Evolutionary conservation across 1,284 basidiomycete genomes (phyloP), one percentile per base, ranked within the genome.

Genomic region (Blastosporella zonata): DNA sequence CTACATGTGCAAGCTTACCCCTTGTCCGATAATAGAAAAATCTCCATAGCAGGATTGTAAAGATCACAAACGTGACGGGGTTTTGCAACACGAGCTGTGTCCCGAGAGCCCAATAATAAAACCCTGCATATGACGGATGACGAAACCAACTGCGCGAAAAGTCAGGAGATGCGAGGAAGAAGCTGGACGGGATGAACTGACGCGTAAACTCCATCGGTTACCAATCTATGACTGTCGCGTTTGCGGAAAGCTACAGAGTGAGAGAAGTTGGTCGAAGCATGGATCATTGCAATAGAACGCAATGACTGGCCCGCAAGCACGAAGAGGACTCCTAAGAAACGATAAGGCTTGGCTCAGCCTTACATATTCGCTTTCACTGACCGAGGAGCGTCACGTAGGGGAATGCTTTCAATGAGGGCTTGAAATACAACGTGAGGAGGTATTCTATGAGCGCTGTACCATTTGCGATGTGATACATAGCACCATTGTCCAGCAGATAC

Each of bases 21-120:
- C 73, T 71, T 37, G 91, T 97, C 13, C 97, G 81, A 45, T 73
- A 62, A 46, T 82, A 80, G 68, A 99, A 99, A 74, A 99, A 99
- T 42, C 80, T 73, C 80, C 87, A 92, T 15, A 98, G 72, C 1
- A 93, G 65, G 27, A 79, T 56, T 2, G 71, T 56, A 55, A 84
- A 94, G 2, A 82, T 62, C 1, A 81, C 44, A 61, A 92, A 87
- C 10, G 83, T 84, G 20, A 94, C 34, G 0, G 90, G 80, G 65
- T 99, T 99, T 59, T 91, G 91, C 21, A 99, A 74, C 2, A 94
- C 79, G n/a, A 99, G 67, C 64, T 99, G 95, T 0, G 95, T 97
- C 1, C 93, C 93, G 25, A 99, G 61, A 0, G 94, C 95, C 96
- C 96, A 99, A 67, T 96, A 98, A 69, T 90, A 97, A 74, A 99